phyloP scores from a whole-genome alignment of 257 asterid species.

The Plantago major region DNA sequence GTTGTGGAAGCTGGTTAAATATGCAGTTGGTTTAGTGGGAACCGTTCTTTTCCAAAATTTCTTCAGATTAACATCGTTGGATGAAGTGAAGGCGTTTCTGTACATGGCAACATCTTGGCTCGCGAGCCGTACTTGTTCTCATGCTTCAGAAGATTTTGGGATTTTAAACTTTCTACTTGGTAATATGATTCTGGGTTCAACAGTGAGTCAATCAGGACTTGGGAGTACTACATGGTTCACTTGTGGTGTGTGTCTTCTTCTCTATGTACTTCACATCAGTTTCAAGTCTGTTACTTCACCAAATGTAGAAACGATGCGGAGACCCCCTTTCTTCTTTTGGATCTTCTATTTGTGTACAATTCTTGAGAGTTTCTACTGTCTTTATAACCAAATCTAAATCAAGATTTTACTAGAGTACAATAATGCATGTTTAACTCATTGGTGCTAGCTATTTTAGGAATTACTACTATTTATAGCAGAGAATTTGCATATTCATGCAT shows the following conservation, averaged over 20 bases:
- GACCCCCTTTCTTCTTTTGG: not conserved
- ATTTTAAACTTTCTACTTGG: slow-evolving; percentile 17
- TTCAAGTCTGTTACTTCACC: not conserved
- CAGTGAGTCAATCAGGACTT: slow-evolving; percentile 15
- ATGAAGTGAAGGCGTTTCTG: slow-evolving; percentile 19
- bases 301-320: not conserved
- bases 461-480: too few species aligned
- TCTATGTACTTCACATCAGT: not conserved
- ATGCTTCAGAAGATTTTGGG: slow-evolving; percentile 16
- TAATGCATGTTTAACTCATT: too few species aligned
- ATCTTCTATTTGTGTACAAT: not conserved
- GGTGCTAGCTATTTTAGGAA: too few species aligned
- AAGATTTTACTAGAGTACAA: too few species aligned
- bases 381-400: slow-evolving; percentile 10
- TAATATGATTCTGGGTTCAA: slow-evolving; percentile 19
- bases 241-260: slow-evolving; percentile 7
- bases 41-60: slow-evolving; percentile 19
- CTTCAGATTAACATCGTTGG: slow-evolving; percentile 16
- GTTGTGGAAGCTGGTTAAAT: not conserved
- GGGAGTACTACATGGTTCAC: slow-evolving; percentile 6
- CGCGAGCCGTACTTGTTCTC: not conserved
- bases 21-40: slow-evolving; percentile 16
- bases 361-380: not conserved
- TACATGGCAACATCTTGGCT: slow-evolving; percentile 17
- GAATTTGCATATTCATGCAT: too few species aligned